Percentiles rank a stretch among this genome's conserved stretches.
These are phyloP conservation scores for Lichtheimia corymbifera DNA, from an alignment of 371 early-diverging fungal genomes.

Conservation along the genomic window DNA sequence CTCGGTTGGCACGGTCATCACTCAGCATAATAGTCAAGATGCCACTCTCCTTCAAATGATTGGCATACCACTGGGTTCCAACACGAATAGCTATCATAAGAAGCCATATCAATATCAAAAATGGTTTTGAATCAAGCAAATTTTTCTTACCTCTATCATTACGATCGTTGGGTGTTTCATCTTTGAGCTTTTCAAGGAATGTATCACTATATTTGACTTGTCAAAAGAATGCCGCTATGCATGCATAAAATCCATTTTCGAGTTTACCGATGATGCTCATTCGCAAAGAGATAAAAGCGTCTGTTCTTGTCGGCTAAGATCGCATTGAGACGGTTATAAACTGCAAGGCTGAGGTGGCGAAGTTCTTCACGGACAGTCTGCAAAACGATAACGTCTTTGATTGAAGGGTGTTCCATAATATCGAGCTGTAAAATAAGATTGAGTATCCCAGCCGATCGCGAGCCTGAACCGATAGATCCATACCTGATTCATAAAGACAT, in stretches of 20 bases:
- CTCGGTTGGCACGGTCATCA: conserved; percentile 86
- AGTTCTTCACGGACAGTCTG: conserved; percentile 94
- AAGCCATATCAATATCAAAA: neutral
- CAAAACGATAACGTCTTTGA: conserved; percentile 88
- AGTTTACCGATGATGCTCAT: conserved; percentile 83
- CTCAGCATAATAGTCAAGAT: conserved; percentile 76
- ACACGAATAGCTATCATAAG: conserved; percentile 75
- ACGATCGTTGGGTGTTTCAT: conserved; percentile 90
- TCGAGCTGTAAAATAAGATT: conserved; percentile 68
- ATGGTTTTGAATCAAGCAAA: neutral
- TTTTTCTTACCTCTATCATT: conserved; percentile 78
- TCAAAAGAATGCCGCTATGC: neutral
- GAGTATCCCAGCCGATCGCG: neutral
- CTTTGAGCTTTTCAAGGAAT: conserved; percentile 76
- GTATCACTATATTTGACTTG: conserved; percentile 61
- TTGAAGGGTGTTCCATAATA: conserved; percentile 84
- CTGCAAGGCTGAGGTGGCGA: conserved; percentile 73
- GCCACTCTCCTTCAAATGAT: conserved; percentile 60
- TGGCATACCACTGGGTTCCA: conserved; percentile 80
- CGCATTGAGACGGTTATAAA: conserved; percentile 80
- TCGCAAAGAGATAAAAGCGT: conserved; percentile 88
- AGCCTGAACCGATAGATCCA: neutral
- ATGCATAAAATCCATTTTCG: neutral
- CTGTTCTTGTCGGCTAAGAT: conserved; percentile 70
- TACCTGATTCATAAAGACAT: conserved; percentile 92